Conservation (phyloP, 108 stramenopile species). For the Fragilariopsis cylindrus region DNA sequence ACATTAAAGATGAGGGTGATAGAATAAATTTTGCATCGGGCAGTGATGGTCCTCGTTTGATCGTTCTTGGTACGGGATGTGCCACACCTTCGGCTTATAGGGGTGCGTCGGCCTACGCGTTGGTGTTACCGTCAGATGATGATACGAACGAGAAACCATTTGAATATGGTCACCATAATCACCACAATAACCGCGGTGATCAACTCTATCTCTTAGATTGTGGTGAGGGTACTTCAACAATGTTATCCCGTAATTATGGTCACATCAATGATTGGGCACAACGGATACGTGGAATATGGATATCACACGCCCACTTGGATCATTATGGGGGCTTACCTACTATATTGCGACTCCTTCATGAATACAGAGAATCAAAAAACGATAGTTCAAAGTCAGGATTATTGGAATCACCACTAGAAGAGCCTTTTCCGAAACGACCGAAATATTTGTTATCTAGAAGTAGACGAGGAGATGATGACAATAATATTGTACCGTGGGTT, state of each 20-base stretch:
- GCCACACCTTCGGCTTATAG: constrained; percentile 79
- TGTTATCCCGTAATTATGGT: constrained; percentile 44
- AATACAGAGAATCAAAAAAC: not conserved
- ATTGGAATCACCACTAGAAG: constrained; percentile 36
- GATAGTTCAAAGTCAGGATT: constrained; percentile 27
- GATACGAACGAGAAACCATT: not conserved
- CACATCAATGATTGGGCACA: constrained; percentile 22
- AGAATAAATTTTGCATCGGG: not conserved
- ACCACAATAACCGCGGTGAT: not conserved
- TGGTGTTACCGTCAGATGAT: constrained; percentile 44
- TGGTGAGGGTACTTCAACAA: constrained; percentile 73
- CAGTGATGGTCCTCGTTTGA: constrained; percentile 37
- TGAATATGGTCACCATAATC: not conserved
- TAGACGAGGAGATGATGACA: too few relatives aligned
- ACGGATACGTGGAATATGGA: constrained; percentile 70
- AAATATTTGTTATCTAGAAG: not conserved
- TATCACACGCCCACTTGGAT: constrained; percentile 84
- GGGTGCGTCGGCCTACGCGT: constrained; percentile 68
- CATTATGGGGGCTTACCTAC: constrained; percentile 73
- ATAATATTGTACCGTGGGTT: constrained; percentile 20
- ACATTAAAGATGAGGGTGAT: not conserved
- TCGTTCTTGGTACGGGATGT: constrained; percentile 85
- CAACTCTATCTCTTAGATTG: constrained; percentile 64
- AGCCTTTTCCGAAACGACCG: not conserved
- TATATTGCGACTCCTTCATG: constrained; percentile 39